Conservation (phyloP, 169 alveolate genomes). For the Cryptosporidium baileyi region DNA sequence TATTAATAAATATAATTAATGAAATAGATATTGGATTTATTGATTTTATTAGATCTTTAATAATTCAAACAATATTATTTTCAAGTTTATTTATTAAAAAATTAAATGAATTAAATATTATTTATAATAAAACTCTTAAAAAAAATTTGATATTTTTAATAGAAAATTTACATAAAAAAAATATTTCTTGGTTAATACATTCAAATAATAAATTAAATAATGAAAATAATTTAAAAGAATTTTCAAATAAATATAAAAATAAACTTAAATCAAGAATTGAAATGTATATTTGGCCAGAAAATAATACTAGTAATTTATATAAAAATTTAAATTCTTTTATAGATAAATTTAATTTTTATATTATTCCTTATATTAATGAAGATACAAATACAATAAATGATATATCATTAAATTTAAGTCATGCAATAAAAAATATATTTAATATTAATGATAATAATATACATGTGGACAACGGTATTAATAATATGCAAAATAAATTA, state of each 20-base stretch:
- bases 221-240: neutral
- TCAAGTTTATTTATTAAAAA: slow-evolving; percentile 21
- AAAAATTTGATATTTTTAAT: neutral
- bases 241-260: neutral
- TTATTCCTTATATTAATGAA: no score
- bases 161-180: slow-evolving; percentile 5
- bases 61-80: slow-evolving; percentile 7
- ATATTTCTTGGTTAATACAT: slow-evolving; percentile 26
- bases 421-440: no score
- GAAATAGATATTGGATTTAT: neutral
- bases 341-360: neutral
- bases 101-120: neutral
- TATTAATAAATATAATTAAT: neutral
- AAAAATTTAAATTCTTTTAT: slow-evolving; percentile 5
- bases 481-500: neutral
- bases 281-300: slow-evolving; percentile 53
- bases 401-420: no score
- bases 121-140: neutral
- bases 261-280: slow-evolving; percentile 16
- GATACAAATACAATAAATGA: no score
- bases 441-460: no score
- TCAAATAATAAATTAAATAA: neutral
- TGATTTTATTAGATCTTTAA: neutral
- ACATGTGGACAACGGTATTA: no score
- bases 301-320: neutral